Conservation (phyloP, 2,329 filamentous ascomycete genomes). For the Diaporthe sp. region DNA sequence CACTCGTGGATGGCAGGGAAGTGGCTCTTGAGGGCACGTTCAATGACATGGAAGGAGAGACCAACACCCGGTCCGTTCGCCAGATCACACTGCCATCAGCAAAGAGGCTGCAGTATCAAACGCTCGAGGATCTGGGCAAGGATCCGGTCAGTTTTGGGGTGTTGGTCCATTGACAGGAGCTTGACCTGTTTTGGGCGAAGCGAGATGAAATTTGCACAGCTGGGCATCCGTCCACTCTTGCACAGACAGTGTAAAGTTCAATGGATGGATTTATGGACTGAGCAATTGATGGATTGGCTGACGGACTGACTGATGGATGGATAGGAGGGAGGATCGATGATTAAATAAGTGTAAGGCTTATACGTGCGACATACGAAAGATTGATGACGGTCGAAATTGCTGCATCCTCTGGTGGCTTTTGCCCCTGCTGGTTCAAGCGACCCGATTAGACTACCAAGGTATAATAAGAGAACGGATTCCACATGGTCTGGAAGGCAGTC, state of each 20-base stretch:
- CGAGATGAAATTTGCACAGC: conserved; percentile 29
- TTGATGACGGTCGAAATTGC: conserved; percentile 18
- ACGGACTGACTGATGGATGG: not conserved
- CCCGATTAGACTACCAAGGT: not conserved
- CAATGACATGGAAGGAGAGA: not conserved
- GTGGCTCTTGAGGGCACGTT: not conserved
- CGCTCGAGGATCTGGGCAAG: not conserved
- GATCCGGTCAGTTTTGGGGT: conserved; percentile 8
- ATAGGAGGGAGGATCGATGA: not conserved
- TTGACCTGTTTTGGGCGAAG: conserved; percentile 17
- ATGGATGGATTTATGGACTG: not conserved
- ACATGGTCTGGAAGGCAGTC: not conserved
- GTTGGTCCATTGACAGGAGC: conserved; percentile 30
- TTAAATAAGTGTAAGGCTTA: not conserved
- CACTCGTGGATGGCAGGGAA: conserved; percentile 9
- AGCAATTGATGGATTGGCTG: not conserved
- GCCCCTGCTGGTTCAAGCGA: not conserved
- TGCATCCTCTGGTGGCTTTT: not conserved
- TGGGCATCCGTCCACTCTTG: conserved; percentile 23
- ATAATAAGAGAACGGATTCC: conserved; percentile 11
- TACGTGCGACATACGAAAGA: not conserved
- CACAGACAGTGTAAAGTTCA: conserved; percentile 11
- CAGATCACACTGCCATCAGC: not conserved
- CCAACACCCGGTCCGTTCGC: conserved; percentile 10
- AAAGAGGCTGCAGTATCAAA: not conserved